Percentiles rank a stretch among this genome's conserved stretches.
Conservation (phyloP, 2,329 filamentous ascomycete species). For the Colletotrichum godetiae region DNA sequence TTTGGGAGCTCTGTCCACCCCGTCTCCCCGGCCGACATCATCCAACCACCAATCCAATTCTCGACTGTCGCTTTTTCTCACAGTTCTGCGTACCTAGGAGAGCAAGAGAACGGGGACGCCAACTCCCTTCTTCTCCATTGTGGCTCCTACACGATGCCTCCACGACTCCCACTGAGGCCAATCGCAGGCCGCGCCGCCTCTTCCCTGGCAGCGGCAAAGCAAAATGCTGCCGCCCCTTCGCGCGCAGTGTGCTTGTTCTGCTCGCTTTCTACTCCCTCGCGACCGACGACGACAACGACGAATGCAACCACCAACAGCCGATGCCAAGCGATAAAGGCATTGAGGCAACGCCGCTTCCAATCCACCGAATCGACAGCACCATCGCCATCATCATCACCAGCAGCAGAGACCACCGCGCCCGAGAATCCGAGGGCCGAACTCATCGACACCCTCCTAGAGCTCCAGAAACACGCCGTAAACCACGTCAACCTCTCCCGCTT, state of each 20-base stretch:
- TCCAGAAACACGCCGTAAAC: conserved; percentile 70
- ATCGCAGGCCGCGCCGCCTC: conserved; percentile 37
- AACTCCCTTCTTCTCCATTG: background rate
- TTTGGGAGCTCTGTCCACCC: conserved; percentile 31
- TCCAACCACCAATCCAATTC: background rate
- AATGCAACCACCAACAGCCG: background rate
- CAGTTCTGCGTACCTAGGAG: background rate
- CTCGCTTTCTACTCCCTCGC: conserved; percentile 31
- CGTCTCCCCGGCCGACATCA: background rate
- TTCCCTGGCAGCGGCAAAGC: conserved; percentile 26
- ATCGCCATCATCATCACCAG: background rate
- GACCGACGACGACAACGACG: background rate
- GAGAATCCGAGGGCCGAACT: conserved; percentile 62
- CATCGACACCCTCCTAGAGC: conserved; percentile 66
- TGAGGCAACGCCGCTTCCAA: conserved; percentile 21
- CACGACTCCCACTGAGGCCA: conserved; percentile 44
- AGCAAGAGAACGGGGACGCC: background rate
- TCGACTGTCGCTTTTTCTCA: background rate
- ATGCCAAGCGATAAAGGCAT: background rate
- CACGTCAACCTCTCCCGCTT: conserved; percentile 76
- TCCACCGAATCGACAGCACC: conserved; percentile 13
- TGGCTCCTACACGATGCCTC: conserved; percentile 39
- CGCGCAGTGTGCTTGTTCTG: conserved; percentile 35
- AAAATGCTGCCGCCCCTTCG: conserved; percentile 20
- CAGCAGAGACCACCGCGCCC: conserved; percentile 2